Evolutionary conservation across 345 rosid species (phyloP).

Genomic region (Angophora floribunda): DNA sequence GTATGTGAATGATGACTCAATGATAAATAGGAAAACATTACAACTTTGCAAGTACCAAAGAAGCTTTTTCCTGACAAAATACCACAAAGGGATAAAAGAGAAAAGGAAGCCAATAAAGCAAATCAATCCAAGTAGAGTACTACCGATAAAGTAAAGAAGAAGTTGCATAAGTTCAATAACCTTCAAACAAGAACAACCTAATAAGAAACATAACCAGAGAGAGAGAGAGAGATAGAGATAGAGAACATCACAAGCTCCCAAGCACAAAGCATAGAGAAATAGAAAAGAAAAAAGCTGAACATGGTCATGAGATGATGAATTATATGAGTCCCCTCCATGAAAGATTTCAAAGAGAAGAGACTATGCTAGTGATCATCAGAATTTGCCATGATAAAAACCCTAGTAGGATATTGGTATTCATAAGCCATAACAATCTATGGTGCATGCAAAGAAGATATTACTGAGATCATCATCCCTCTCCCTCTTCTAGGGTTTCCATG

Average conservation of each 20-base stretch:
- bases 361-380: background rate
- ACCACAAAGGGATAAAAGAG: background rate
- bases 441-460: background rate
- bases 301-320: background rate
- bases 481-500: conserved; percentile 59
- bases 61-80: background rate
- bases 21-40: background rate
- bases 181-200: conserved; percentile 51
- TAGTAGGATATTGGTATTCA: background rate
- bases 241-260: conserved; percentile 39
- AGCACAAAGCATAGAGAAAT: background rate
- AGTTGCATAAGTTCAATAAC: conserved; percentile 29
- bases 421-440: background rate
- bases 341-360: background rate
- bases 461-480: background rate
- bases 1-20: background rate
- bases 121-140: conserved; percentile 14
- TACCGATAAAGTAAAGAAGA: background rate
- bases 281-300: background rate
- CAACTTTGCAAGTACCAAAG: background rate
- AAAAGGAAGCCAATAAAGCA: background rate
- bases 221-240: background rate
- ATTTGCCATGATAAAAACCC: background rate
- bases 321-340: background rate
- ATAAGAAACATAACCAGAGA: conserved; percentile 4